Base-by-base conservation (phyloP, 305 asterid genomes). In the Fraxinus angustifolia region DNA sequence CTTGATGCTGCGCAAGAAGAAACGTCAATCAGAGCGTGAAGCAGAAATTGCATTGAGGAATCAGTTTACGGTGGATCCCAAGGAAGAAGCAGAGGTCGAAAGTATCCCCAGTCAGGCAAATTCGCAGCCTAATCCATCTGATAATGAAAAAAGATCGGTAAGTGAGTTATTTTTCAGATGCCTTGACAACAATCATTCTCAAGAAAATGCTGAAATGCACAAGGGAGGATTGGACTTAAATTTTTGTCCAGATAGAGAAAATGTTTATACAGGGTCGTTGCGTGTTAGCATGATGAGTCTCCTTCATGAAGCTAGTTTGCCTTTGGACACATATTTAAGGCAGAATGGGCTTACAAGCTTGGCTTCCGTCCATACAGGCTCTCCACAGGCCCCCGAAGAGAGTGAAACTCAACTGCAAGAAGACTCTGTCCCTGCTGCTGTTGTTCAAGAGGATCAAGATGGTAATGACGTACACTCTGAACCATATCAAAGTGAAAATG, bases 1-100 rank as follows among this genome's bases (percentile, higher is more conserved):
- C 50, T 86, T 96, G 80, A 96, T 94, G 98, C 92, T 96, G 99
- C 93, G 98, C 77, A 95, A 94, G 83, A 92, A 93, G 90, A 92
- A 96, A 80, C 97, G 98, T 7, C 99, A 95, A 81, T 91, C 94
- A 7, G 98, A 95, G 75, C 97, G 94, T 50, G 99, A 95, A 80
- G 97, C 97, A 1, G 98, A 93, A 87, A 88, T 91, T 67, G 93
- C 91, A 2, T 92, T 89, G 73, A 89, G 89, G 91, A 89, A 81
- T 84, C 92, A 87, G 65, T 74, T 86, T 79, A 70, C 85, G 28
- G 83, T 85, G 78, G 87, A 83, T 84, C 86, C 90, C n/a, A 90
- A 90, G 88, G 97, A 91, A 77, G 98, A 93, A 83, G 84, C 84
- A 3, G 97, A 93, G 84, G 97, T 88, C 53, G 91, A 92, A 38